These are phyloP conservation scores for Fusarium phyllophilum DNA, from an alignment of 2,329 filamentous ascomycete species.

Conservation along the genomic window DNA sequence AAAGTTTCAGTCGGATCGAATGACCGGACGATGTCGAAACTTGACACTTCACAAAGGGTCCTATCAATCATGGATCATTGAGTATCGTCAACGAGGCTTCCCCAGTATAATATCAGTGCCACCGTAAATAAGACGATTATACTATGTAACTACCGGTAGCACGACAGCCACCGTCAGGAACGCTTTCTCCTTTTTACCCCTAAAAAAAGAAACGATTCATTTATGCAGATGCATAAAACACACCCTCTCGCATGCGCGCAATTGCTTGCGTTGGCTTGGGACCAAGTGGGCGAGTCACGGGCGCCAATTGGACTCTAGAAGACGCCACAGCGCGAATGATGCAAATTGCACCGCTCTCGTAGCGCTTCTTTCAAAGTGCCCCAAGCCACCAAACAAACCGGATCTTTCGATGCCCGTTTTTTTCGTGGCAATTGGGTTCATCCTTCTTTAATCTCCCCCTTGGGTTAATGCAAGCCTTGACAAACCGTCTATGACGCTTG, in stretches of 20 bases:
- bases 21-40: constrained; percentile 7
- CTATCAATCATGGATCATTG: not conserved
- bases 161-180: not conserved
- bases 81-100: not conserved
- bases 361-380: constrained; percentile 1
- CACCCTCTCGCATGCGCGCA: not conserved
- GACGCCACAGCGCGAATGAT: constrained; percentile 32
- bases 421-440: constrained; percentile 29
- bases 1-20: not conserved
- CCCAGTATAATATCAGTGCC: not conserved
- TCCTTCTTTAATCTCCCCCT: constrained; percentile 32
- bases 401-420: constrained; percentile 20
- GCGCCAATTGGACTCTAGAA: constrained; percentile 11
- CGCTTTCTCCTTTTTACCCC: not conserved
- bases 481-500: constrained; percentile 17
- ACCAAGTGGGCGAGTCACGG: constrained; percentile 5
- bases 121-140: not conserved
- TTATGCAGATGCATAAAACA: constrained; percentile 19
- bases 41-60: constrained; percentile 11
- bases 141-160: not conserved
- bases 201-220: not conserved
- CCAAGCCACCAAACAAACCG: constrained; percentile 1
- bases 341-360: constrained; percentile 1
- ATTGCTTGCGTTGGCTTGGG: not conserved
- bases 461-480: constrained; percentile 12